Conservation (phyloP, 768 basidiomycete species). For the Calocybe cyanea region DNA sequence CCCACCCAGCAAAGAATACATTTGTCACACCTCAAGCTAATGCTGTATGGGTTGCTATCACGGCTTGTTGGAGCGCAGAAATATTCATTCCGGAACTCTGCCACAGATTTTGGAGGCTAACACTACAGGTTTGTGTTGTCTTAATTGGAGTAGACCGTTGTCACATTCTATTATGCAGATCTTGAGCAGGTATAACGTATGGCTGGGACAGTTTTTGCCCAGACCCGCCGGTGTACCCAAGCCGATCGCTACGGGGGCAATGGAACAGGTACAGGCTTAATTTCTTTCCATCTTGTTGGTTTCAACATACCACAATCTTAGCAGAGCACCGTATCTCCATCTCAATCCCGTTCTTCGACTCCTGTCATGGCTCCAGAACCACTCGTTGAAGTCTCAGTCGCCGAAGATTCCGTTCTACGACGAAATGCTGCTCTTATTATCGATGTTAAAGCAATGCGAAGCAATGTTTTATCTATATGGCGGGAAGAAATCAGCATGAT, state of each 20-base stretch:
- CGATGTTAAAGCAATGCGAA: constrained; percentile 61
- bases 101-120: constrained; percentile 87
- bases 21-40: constrained; percentile 64
- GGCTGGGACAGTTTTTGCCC: constrained; percentile 62
- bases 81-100: constrained; percentile 81
- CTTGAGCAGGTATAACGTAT: constrained; percentile 71
- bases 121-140: constrained; percentile 65
- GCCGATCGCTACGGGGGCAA: constrained; percentile 23
- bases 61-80: constrained; percentile 82
- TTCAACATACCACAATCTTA: not conserved
- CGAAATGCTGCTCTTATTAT: constrained; percentile 64
- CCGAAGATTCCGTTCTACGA: constrained; percentile 62
- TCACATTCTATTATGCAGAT: constrained; percentile 35
- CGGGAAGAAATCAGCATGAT: constrained; percentile 58
- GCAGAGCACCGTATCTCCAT: constrained; percentile 14
- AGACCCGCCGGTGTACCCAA: constrained; percentile 35
- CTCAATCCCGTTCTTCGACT: constrained; percentile 46
- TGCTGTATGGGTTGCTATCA: constrained; percentile 68
- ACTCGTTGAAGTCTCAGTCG: constrained; percentile 45
- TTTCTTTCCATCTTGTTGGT: not conserved
- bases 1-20: constrained; percentile 27
- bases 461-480: constrained; percentile 59
- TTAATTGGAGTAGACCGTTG: not conserved
- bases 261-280: constrained; percentile 25
- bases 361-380: constrained; percentile 47